A percentile compares a stretch with the other conserved stretches of the same genome.
Conservation (phyloP, 192 early-diverging fungal genomes). For the Coemansia sp. region DNA sequence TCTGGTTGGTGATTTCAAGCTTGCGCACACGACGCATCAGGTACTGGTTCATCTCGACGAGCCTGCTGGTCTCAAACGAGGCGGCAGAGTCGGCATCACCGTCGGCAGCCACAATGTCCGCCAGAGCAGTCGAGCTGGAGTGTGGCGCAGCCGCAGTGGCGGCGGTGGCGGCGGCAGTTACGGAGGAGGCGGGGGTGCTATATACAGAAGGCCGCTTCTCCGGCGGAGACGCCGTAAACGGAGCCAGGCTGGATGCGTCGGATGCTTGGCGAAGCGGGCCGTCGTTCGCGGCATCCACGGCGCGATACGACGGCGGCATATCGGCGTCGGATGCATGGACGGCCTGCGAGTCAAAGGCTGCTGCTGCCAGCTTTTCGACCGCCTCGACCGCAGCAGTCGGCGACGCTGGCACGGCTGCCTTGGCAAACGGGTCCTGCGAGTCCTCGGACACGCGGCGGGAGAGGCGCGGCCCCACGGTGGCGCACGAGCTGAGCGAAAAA, state of each 20-base stretch:
- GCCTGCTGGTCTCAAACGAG: no score
- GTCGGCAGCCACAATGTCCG: constrained; percentile 6
- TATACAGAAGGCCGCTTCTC: no score
- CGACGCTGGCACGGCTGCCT: neutral
- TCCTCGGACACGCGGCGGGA: constrained; percentile 12
- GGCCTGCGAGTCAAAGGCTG: neutral
- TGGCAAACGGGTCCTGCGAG: constrained; percentile 9
- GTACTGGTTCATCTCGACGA: constrained; percentile 24
- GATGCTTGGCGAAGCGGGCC: no score
- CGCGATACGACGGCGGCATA: neutral
- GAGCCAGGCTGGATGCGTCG: no score
- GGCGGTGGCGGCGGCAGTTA: neutral
- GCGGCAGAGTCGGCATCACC: constrained; percentile 5
- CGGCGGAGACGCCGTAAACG: no score
- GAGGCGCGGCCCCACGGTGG: neutral
- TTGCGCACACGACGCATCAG: constrained; percentile 46
- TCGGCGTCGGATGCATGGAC: no score
- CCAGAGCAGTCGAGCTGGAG: neutral
- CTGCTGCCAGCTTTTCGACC: no score
- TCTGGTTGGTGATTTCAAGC: constrained; percentile 51
- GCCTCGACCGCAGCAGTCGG: neutral
- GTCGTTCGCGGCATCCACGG: no score
- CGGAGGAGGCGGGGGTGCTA: no score
- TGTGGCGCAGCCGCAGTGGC: neutral
- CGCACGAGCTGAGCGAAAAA: neutral